Evolutionary conservation across 192 early-diverging fungal species (phyloP).

Genomic region (Linnemannia exigua): DNA sequence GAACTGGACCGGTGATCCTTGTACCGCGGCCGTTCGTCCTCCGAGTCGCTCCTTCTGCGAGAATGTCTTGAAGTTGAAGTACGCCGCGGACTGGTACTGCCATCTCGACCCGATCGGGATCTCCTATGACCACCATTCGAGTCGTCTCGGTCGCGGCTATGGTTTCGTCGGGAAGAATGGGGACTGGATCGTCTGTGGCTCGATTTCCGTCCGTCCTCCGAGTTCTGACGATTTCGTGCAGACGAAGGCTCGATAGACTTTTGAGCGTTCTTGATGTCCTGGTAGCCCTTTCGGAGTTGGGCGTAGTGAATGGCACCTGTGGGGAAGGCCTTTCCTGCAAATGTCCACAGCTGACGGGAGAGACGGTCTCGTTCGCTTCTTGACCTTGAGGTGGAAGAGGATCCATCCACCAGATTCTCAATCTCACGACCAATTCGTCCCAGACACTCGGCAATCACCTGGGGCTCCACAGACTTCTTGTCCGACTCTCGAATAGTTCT

Average conservation of each 20-base stretch:
- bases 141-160: constrained; percentile 68
- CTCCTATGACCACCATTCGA: constrained; percentile 34
- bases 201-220: constrained; percentile 81
- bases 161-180: constrained; percentile 66
- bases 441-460: constrained; percentile 68
- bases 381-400: constrained; percentile 56
- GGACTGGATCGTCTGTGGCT: constrained; percentile 70
- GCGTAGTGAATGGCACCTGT: constrained; percentile 65
- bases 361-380: constrained; percentile 61
- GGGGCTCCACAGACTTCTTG: constrained; percentile 50
- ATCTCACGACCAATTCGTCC: constrained; percentile 71
- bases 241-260: constrained; percentile 27
- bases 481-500: constrained; percentile 50
- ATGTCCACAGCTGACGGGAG: constrained; percentile 67
- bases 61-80: constrained; percentile 39
- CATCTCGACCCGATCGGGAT: constrained; percentile 28
- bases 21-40: constrained; percentile 43
- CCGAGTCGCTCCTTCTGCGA: constrained; percentile 43
- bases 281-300: constrained; percentile 56
- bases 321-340: constrained; percentile 69
- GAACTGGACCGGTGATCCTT: constrained; percentile 49
- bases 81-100: constrained; percentile 28
- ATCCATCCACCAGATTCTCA: constrained; percentile 48
- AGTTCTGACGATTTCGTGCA: constrained; percentile 62
- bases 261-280: constrained; percentile 48